Conservation (phyloP, 345 rosid species). For the Citrus glauca region DNA sequence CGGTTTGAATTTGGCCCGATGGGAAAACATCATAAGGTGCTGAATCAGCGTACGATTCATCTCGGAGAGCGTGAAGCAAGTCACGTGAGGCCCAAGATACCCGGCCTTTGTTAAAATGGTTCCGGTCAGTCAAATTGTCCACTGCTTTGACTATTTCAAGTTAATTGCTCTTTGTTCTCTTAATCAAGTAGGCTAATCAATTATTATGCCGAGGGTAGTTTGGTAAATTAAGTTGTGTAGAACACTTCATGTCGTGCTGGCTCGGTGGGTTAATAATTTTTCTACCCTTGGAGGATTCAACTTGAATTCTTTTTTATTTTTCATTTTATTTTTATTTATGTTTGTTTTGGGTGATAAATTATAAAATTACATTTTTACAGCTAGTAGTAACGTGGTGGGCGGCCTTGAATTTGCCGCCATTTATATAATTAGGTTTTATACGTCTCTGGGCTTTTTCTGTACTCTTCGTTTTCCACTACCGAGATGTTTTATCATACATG, state of each 20-base stretch:
- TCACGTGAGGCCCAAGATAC: constrained; percentile 91
- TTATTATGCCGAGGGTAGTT: not conserved
- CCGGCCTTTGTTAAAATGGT: constrained; percentile 37
- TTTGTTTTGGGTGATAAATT: not conserved
- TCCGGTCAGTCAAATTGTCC: constrained; percentile 26
- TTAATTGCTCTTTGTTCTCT: not conserved
- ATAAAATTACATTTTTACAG: constrained; percentile 28
- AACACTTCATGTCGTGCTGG: constrained; percentile 14
- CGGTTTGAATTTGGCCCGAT: not conserved
- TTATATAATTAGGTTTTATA: constrained; percentile 46
- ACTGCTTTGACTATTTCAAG: constrained; percentile 24
- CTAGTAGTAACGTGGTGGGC: constrained; percentile 67
- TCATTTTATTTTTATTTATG: not conserved
- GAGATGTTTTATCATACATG: not conserved
- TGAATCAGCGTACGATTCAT: constrained; percentile 38
- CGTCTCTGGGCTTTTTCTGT: constrained; percentile 44
- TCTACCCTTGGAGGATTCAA: not conserved
- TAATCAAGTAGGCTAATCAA: not conserved
- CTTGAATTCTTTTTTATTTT: not conserved
- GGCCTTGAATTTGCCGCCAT: constrained; percentile 83
- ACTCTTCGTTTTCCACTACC: not conserved
- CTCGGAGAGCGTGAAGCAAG: constrained; percentile 36
- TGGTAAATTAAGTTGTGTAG: not conserved
- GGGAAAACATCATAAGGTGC: constrained; percentile 22
- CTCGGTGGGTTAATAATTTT: not conserved